phyloP scores from a whole-genome alignment of 1,139 yeast genomes.

The Eremothecium cymbalariae region DNA sequence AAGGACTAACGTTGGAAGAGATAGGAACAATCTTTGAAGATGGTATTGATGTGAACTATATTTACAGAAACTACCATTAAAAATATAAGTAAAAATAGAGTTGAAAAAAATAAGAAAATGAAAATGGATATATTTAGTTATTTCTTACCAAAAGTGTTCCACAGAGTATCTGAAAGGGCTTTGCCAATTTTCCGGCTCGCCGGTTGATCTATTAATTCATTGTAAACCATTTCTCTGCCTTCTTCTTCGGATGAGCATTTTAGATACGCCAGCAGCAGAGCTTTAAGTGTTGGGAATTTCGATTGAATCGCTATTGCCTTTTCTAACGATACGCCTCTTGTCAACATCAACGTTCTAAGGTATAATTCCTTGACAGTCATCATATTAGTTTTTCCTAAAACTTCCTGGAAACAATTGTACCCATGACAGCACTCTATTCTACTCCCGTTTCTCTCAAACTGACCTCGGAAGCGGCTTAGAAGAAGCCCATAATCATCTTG shows the following conservation, averaged over 20 bases:
- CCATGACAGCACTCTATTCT: constrained; percentile 51
- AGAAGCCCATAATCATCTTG: constrained; percentile 46
- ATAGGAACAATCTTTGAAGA: constrained; percentile 36
- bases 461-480: constrained; percentile 37
- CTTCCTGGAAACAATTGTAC: constrained; percentile 56
- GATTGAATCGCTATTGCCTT: constrained; percentile 72
- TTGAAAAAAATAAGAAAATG: neutral
- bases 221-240: constrained; percentile 38
- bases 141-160: constrained; percentile 50
- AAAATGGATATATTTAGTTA: neutral
- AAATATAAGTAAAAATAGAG: neutral
- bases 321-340: constrained; percentile 74
- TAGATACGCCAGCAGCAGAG: constrained; percentile 35
- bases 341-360: constrained; percentile 66
- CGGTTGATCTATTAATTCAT: constrained; percentile 44
- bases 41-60: constrained; percentile 35
- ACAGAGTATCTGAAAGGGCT: constrained; percentile 51
- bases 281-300: constrained; percentile 26
- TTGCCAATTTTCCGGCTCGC: constrained; percentile 56
- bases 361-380: constrained; percentile 71
- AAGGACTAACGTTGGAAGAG: constrained; percentile 41
- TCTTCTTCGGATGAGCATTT: constrained; percentile 30
- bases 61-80: constrained; percentile 28
- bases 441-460: constrained; percentile 35
- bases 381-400: constrained; percentile 63